Evolutionary conservation across 2,329 filamentous ascomycete species (phyloP).

Genomic region (Sporothrix globosa): DNA sequence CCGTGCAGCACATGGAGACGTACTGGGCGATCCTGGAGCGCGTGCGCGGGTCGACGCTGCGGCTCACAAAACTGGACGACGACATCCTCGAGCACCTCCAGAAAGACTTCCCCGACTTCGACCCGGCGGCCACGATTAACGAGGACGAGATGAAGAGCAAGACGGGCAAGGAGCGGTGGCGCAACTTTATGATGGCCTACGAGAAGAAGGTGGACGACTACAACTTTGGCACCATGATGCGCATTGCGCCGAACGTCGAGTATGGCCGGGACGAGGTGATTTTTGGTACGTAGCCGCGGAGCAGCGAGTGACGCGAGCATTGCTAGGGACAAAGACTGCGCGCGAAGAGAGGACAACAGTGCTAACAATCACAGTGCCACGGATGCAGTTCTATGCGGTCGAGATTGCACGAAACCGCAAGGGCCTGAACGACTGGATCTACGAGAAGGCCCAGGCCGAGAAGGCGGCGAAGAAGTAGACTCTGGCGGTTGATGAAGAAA

Average conservation of each 20-base stretch:
- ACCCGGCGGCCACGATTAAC: conserved; percentile 76
- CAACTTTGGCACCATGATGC: conserved; percentile 96
- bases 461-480: conserved; percentile 42
- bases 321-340: too few species aligned
- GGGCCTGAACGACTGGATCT: conserved; percentile 96
- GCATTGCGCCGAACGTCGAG: conserved; percentile 75
- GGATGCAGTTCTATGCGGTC: conserved; percentile 61
- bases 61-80: conserved; percentile 91
- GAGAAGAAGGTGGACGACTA: conserved; percentile 96
- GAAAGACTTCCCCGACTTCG: conserved; percentile 88
- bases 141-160: conserved; percentile 99
- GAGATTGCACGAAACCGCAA: conserved; percentile 70
- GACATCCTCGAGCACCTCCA: conserved; percentile 91
- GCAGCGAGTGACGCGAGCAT: not conserved
- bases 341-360: not conserved
- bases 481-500: not conserved
- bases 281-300: conserved; percentile 66
- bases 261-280: conserved; percentile 90
- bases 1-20: conserved; percentile 92
- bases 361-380: conserved; percentile 49
- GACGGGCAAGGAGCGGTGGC: conserved; percentile 89
- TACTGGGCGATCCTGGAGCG: conserved; percentile 97
- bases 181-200: conserved; percentile 90
- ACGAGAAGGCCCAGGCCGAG: conserved; percentile 74
- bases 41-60: conserved; percentile 82